Evolutionary conservation across 345 rosid species (phyloP).

Genomic region (Triadica sebifera): DNA sequence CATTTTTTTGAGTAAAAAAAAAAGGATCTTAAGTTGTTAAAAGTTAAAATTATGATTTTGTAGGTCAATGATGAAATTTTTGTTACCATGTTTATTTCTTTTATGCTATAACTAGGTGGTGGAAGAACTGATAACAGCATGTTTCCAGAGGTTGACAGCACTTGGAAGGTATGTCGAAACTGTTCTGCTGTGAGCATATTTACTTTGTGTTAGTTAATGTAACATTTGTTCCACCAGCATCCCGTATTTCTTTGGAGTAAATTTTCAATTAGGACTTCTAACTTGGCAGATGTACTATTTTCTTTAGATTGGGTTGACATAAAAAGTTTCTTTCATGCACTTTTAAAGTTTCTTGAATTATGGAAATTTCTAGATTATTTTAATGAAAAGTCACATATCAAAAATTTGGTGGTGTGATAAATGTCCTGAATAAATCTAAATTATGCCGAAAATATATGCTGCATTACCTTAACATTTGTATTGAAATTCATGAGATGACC

Average conservation of each 20-base stretch:
- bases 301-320: not conserved
- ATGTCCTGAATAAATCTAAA: not conserved
- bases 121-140: conserved; percentile 59
- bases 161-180: conserved; percentile 73
- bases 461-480: not conserved
- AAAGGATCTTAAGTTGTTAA: too few species aligned
- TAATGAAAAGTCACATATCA: not conserved
- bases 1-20: not conserved
- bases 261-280: not conserved
- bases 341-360: too few species aligned
- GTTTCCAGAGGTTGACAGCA: conserved; percentile 97
- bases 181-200: conserved; percentile 5
- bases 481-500: conserved; percentile 4
- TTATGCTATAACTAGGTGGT: conserved; percentile 41
- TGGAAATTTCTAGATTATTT: not conserved
- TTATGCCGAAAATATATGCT: not conserved
- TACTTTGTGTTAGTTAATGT: not conserved
- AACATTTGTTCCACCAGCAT: not conserved
- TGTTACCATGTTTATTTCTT: conserved; percentile 17
- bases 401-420: not conserved
- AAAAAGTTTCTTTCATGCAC: not conserved
- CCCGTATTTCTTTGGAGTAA: not conserved
- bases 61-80: not conserved
- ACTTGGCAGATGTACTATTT: not conserved
- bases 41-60: not conserved